Evolutionary conservation across 768 basidiomycete species (phyloP), one percentile per base, ranked within the genome.

Genomic region (Rhodotorula toruloides): DNA sequence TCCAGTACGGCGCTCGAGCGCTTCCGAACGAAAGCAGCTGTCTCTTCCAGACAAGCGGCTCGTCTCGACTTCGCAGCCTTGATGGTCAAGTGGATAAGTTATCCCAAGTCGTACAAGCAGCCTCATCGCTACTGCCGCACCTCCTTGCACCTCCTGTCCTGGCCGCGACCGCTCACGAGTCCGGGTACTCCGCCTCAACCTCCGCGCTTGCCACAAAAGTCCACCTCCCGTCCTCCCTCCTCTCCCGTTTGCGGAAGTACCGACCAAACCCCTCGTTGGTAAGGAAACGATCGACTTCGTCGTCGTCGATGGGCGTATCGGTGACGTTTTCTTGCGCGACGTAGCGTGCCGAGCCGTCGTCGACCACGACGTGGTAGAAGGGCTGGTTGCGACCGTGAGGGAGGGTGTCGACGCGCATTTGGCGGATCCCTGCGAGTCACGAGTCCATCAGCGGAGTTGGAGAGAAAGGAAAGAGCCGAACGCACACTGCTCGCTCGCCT

Each of bases 311-410:
- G 0, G 44, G 42, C 3, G 34, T 17, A 7, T 8, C 17, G 31
- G 63, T 66, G 36, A 70, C 52, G 61, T 70, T 70, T 32, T 70
- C 68, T 21, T 52, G 37, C 4, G 68, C 68, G 61, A 70, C 68
- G 57, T 70, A 70, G 39, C 63, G 60, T 13, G 40, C 16, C 0
- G 56, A 58, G 9, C 68, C 68, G 39, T 70, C 63, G 3, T 34
- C 27, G 39, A 63, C 63, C 50, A 69, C 54, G 46, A 70, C 64
- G 52, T 70, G 68, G 48, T 70, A 70, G 54, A 70, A 70, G 5
- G 68, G 68, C 54, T 70, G 68, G 11, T 55, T 8, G 1, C 68
- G 44, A 3, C 68, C 68, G 36, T 42, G 46, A 21, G 64, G 53
- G 2, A 70, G 43, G 4, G 44, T 25, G 44, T 70, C 68, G 42